Conservation (phyloP, 2,329 filamentous ascomycete species). For the Aspergillus candidus region DNA sequence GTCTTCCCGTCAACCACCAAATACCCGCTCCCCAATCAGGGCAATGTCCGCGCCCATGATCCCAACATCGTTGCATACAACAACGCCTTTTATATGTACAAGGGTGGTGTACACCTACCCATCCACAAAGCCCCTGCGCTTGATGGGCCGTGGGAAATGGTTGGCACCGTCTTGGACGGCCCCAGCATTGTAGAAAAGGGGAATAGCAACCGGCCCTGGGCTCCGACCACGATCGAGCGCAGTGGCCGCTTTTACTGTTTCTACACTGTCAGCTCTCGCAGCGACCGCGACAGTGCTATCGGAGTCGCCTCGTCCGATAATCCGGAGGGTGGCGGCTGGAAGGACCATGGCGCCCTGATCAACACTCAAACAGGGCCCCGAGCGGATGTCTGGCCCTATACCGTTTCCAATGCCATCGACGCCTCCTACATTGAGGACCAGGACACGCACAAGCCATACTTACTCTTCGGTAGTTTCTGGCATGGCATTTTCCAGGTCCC, state of each 20-base stretch:
- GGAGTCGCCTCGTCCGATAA: slow-evolving; percentile 28
- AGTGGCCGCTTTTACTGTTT: slow-evolving; percentile 32
- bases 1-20: slow-evolving; percentile 22
- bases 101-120: slow-evolving; percentile 24
- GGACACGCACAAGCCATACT: slow-evolving; percentile 20
- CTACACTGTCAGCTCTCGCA: slow-evolving; percentile 27
- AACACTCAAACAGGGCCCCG: slow-evolving; percentile 22
- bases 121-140: slow-evolving; percentile 22
- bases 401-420: slow-evolving; percentile 34
- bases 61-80: slow-evolving; percentile 28
- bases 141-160: slow-evolving; percentile 27
- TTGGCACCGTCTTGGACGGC: slow-evolving; percentile 27
- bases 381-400: slow-evolving; percentile 26
- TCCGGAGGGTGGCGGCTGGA: slow-evolving; percentile 24
- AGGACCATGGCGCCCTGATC: slow-evolving; percentile 31
- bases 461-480: slow-evolving; percentile 34
- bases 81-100: slow-evolving; percentile 30
- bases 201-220: slow-evolving; percentile 30
- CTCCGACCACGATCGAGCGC: slow-evolving; percentile 26
- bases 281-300: slow-evolving; percentile 30
- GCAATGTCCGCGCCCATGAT: slow-evolving; percentile 27
- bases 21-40: slow-evolving; percentile 24
- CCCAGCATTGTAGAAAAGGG: slow-evolving; percentile 26
- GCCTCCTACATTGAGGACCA: slow-evolving; percentile 26
- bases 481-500: slow-evolving; percentile 32